Conservation (phyloP, 2,329 filamentous ascomycete species). For the Cladosporium velox region DNA sequence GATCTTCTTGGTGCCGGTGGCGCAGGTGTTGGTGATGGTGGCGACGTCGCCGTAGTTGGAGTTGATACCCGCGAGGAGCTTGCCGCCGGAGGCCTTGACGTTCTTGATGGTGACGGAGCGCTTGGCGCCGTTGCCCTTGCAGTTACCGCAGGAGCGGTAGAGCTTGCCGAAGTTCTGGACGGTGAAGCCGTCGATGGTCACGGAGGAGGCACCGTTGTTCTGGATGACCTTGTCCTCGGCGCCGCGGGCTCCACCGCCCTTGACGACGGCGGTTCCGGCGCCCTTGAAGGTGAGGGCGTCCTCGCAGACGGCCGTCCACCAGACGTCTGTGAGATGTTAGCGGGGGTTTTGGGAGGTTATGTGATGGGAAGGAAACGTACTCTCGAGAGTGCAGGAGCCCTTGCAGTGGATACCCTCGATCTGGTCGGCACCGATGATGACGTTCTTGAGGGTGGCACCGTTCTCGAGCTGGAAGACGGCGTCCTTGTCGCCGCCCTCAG, state of each 20-base stretch:
- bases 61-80: conserved; percentile 21
- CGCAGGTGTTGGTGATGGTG: conserved; percentile 20
- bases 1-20: conserved; percentile 17
- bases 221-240: conserved; percentile 22
- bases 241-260: conserved; percentile 37
- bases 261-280: conserved; percentile 28
- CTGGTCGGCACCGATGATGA: conserved; percentile 56
- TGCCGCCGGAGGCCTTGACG: conserved; percentile 18
- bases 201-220: conserved; percentile 26
- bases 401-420: conserved; percentile 56
- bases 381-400: conserved; percentile 38
- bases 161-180: conserved; percentile 18
- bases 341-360: neutral
- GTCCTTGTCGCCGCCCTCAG: conserved; percentile 47
- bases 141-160: conserved; percentile 19
- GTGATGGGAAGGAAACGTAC: neutral
- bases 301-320: conserved; percentile 46
- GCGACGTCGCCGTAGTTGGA: conserved; percentile 20
- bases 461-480: conserved; percentile 57
- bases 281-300: conserved; percentile 39
- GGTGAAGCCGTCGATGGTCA: conserved; percentile 21
- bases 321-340: conserved; percentile 45
- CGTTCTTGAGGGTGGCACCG: conserved; percentile 55
- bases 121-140: conserved; percentile 20
- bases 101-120: conserved; percentile 21